Base-by-base conservation (phyloP, 2,329 filamentous ascomycete genomes). In the Trichophyton mentagrophytes region DNA sequence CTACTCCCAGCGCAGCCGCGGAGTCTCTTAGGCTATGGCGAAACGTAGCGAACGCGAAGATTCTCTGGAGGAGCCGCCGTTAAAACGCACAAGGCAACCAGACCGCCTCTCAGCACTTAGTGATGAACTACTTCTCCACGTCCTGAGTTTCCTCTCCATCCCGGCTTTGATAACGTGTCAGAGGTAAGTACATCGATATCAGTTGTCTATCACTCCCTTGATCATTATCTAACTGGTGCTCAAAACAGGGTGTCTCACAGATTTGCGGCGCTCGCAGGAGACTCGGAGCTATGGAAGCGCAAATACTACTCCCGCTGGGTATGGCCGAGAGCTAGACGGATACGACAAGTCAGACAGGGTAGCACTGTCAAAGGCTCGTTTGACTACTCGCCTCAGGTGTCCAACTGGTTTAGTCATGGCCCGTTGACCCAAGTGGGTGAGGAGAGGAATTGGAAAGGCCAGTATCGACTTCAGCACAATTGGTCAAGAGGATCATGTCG, bases 241-340 rank as follows among this genome's bases (percentile, higher is more conserved):
- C 3, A 4, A 55, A 55, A 55, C 11, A 73, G 68, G 59, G 49
- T 73, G n/a, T 96, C 90, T 1, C 83, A 77, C 60, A 89, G 88
- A 62, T 87, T 95, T 69, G 79, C 85, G 66, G 79, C 79, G 44
- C 80, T 97, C 17, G 82, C 89, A 6, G 80, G 82, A 60, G 93
- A 97, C 72, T 87, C 87, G 0, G 90, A 96, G 70, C 77, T 97
- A 61, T 99, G 93, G 93, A 93, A 92, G 72, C 81, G 82, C 13
- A 83, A 90, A 57, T 99, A 96, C 74, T 96, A 95, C 74, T 80
- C 84, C 27, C 85, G 87, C 64, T 97, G 95, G 73, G 89, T 96
- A 33, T 81, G 88, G 40, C 90, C 90, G 44, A 84, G 90, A 68
- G 88, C 87, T 40, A 81, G 87, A 66, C 84, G 87, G 61, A 85